Evolutionary conservation across 2,329 filamentous ascomycete genomes (phyloP), one percentile per base, ranked within the genome.

Genomic region (Hypoxylon sp.): DNA sequence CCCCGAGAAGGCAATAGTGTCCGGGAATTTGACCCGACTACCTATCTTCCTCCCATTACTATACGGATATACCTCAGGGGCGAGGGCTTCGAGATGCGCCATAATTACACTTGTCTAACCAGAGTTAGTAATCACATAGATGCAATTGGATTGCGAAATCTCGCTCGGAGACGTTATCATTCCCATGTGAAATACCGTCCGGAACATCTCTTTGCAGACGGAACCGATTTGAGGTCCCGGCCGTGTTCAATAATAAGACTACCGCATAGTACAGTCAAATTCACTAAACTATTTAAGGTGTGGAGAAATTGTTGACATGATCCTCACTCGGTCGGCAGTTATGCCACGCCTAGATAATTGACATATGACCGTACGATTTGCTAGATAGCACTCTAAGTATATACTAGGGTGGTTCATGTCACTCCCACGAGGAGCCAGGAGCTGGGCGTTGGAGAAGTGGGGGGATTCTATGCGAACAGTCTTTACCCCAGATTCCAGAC

Each of bases 11-110:
- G 73, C 76, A 0, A 66, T 63, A 0, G 78, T 80, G 29, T 75
- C 66, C 0, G 80, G 80, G 71, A 81, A 81, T 42, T 77, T 77
- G 22, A 78, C 74, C 5, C 71, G 71, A 0, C 71, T 71, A 13
- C 74, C 72, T 1, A 74, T 74, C 22, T 58, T 62, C 54, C 74
- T 71, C 5, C 79, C 77, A 19, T 76, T 75, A 64, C 73, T 76
- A 33, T 78, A 72, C 44, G 73, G 70, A 53, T 80, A 80, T n/a
- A 79, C 73, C 42, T 75, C 70, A 11, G 78, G 74, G 11, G 74
- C 78, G 31, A 81, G 73, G 52, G 74, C 75, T 71, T 79, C 78
- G 44, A 81, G 77, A 70, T 81, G 78, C 19, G 78, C 79, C 79
- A 81, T 81, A 22, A 13, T 69, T 42, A 19, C 17, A 52, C 1